Evolutionary conservation across 2,329 filamentous ascomycete species (phyloP), one percentile per base, ranked within the genome.

Genomic region (Nectriaceae sp.): DNA sequence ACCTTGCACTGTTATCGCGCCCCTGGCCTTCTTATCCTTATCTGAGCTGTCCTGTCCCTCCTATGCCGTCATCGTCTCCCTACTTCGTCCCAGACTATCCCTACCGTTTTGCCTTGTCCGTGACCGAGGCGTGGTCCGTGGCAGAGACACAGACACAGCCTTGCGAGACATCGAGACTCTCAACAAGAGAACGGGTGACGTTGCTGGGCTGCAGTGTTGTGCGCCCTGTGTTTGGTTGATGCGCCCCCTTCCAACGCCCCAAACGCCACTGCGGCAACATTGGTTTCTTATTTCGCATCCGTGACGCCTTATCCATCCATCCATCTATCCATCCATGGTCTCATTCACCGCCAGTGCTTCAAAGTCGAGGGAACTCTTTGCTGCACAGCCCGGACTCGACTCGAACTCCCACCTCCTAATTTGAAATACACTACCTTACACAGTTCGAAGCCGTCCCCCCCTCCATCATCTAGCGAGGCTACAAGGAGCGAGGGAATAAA

Each of bases 281-380:
- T 20, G 10, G 13, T 42, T 41, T 20, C 39, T 31, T 40, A 16
- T 8, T 36, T 35, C 33, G 37, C 38, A 24, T 33, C 36, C 33
- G 20, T 35, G 15, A 45, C 29, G 40, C 38, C 24, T 44, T 35
- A 21, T 42, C 24, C 24, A n/a, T n/a, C n/a, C n/a, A n/a, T n/a
- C n/a, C n/a, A n/a, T n/a, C n/a, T n/a, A n/a, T n/a, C 24, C 6
- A 29, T 29, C 24, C 24, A 6, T 29, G 13, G 6, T 6, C 22
- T 42, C 24, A 44, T 51, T 47, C 44, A 51, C 45, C 49, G 45
- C 49, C 49, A 40, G 20, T 47, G 42, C 31, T 24, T 31, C 29
- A 31, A 26, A 37, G n/a, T 31, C 26, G 26, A 31, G 15, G 26
- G 26, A 15, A 15, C 26, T n/a, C n/a, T n/a, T n/a, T n/a, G n/a